phyloP scores from a whole-genome alignment of 2,329 filamentous ascomycete species.

The Nothophaeocryptopus gaeumannii region DNA sequence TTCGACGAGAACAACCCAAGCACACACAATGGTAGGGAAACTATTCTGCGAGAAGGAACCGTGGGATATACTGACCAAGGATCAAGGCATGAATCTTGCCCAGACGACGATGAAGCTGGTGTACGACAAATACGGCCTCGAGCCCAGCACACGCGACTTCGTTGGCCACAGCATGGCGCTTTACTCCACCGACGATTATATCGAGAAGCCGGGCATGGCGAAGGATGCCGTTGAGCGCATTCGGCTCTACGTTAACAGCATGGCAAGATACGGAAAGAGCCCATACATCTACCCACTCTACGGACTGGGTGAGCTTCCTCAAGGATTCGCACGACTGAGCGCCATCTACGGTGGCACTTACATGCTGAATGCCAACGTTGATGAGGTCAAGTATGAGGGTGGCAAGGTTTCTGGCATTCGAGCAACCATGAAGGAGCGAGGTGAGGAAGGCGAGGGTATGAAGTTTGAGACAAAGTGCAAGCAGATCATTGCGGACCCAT shows the following conservation, averaged over 20 bases:
- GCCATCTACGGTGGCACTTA: slow-evolving; percentile 99
- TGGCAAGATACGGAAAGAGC: slow-evolving; percentile 95
- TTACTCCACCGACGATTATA: slow-evolving; percentile 86
- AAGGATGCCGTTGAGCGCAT: slow-evolving; percentile 89
- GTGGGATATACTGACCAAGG: slow-evolving; percentile 15
- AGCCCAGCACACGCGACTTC: slow-evolving; percentile 86
- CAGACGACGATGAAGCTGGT: slow-evolving; percentile 93
- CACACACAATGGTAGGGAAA: slow-evolving; percentile 75
- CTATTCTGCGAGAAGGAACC: neutral
- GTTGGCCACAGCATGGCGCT: slow-evolving; percentile 98
- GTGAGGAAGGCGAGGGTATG: slow-evolving; percentile 71
- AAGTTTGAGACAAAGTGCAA: slow-evolving; percentile 95
- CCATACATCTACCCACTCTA: slow-evolving; percentile 99
- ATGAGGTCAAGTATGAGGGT: slow-evolving; percentile 76
- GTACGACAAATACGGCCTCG: slow-evolving; percentile 95
- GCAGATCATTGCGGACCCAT: slow-evolving; percentile 93
- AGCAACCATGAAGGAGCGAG: slow-evolving; percentile 88
- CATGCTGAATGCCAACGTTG: slow-evolving; percentile 95
- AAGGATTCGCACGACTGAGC: slow-evolving; percentile 94
- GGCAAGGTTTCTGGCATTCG: slow-evolving; percentile 92
- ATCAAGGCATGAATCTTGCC: slow-evolving; percentile 69
- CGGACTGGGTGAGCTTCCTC: slow-evolving; percentile 92
- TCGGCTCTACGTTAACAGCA: slow-evolving; percentile 93
- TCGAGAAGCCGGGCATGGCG: slow-evolving; percentile 68
- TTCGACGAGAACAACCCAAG: slow-evolving; percentile 78